Percentiles rank a stretch among this genome's conserved stretches.
Conservation (phyloP, 495 filamentous ascomycete species). For the Acidiella bohemica region DNA sequence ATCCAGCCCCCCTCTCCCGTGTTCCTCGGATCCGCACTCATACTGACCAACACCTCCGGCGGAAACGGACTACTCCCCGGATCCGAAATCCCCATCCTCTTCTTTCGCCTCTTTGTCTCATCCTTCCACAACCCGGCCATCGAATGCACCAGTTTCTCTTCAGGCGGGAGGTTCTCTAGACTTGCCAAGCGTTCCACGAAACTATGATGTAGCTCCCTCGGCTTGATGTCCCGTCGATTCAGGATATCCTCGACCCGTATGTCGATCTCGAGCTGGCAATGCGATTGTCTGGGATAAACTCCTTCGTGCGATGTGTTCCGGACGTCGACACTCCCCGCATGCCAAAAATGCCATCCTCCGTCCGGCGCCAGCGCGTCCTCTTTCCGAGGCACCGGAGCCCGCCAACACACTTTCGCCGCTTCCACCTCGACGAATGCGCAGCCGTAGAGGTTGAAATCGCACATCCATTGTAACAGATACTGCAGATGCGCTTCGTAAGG, state of each 20-base stretch:
- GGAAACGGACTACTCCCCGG: constrained; percentile 58
- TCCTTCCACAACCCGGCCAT: constrained; percentile 91
- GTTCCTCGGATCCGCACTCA: constrained; percentile 69
- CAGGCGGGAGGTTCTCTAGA: constrained; percentile 40
- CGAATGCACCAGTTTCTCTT: constrained; percentile 77
- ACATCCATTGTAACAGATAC: constrained; percentile 92
- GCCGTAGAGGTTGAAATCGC: constrained; percentile 90
- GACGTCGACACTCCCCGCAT: constrained; percentile 51
- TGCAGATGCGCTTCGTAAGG: constrained; percentile 89
- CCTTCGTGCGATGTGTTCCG: constrained; percentile 44
- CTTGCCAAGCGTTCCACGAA: constrained; percentile 55
- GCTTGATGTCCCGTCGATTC: constrained; percentile 59
- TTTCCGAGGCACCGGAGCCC: constrained; percentile 59
- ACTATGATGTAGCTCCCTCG: constrained; percentile 70
- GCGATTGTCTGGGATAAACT: constrained; percentile 59
- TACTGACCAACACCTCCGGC: constrained; percentile 63
- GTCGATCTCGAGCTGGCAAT: constrained; percentile 81
- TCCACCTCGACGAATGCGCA: constrained; percentile 79
- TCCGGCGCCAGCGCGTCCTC: constrained; percentile 42
- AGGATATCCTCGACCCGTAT: constrained; percentile 77
- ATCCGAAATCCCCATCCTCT: constrained; percentile 45
- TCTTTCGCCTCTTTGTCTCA: constrained; percentile 67
- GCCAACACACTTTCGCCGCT: constrained; percentile 53
- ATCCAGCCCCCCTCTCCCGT: constrained; percentile 64
- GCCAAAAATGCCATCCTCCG: constrained; percentile 59